Evolutionary conservation across 306 rosid genomes (phyloP).

Genomic region (Cicer yamashitae): DNA sequence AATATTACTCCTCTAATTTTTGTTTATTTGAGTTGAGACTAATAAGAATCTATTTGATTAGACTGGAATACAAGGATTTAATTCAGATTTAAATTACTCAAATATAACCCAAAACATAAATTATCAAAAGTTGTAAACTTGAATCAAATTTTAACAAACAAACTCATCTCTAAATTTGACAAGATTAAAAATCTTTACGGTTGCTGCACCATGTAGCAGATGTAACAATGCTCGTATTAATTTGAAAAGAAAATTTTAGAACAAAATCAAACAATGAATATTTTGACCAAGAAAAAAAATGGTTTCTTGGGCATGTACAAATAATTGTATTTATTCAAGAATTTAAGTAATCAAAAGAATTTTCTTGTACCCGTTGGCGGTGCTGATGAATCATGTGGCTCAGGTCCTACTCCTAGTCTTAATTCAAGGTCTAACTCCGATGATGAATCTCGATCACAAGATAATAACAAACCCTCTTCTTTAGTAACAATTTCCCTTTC

Average conservation of each 20-base stretch:
- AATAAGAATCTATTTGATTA: background rate
- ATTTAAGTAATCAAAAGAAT: conserved; percentile 59
- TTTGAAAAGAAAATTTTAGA: conserved; percentile 8
- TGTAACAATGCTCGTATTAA: conserved; percentile 27
- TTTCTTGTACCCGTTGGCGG: conserved; percentile 56
- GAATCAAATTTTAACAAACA: conserved; percentile 1
- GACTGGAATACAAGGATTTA: background rate
- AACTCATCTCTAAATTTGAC: conserved; percentile 15
- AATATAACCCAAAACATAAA: conserved; percentile 10
- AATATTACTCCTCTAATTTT: background rate
- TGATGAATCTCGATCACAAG: conserved; percentile 7
- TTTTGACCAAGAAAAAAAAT: conserved; percentile 31
- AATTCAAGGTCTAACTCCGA: conserved; percentile 82
- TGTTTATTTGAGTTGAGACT: conserved; percentile 3
- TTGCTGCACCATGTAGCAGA: background rate
- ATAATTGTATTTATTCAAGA: background rate
- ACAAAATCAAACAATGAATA: conserved; percentile 31
- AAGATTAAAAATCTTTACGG: background rate
- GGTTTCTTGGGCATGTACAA: conserved; percentile 28
- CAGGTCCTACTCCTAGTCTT: conserved; percentile 82
- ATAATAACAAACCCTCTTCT: conserved; percentile 25
- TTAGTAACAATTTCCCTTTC: conserved; percentile 23
- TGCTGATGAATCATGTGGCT: conserved; percentile 58
- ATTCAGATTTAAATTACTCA: background rate
- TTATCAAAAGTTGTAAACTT: conserved; percentile 12